Conservation (phyloP, 306 rosid species). For the Sphenostylis stenocarpa region DNA sequence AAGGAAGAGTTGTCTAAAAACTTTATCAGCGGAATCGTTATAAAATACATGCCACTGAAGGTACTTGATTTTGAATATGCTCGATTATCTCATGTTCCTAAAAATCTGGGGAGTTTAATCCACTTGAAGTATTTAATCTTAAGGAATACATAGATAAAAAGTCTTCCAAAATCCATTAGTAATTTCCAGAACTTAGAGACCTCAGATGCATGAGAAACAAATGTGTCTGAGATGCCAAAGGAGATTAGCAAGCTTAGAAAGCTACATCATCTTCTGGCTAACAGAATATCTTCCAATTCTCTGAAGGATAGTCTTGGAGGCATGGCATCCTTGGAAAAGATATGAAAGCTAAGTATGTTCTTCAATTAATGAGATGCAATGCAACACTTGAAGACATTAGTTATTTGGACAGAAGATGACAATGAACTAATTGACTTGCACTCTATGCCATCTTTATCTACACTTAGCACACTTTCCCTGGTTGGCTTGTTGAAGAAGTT, state of each 20-base stretch:
- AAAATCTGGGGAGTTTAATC: neutral
- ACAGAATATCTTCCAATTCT: fast-evolving
- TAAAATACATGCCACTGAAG: neutral
- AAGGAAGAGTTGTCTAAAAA: neutral
- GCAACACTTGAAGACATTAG: neutral
- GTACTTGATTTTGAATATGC: neutral
- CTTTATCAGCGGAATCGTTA: neutral
- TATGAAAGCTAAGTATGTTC: no score
- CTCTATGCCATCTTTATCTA: neutral
- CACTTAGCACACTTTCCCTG: neutral
- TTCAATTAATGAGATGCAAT: neutral
- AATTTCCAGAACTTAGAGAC: neutral
- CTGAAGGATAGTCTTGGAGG: neutral
- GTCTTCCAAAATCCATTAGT: neutral
- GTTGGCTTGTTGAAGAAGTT: neutral
- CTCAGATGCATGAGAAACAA: neutral
- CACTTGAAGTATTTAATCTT: neutral
- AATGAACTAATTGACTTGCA: slow-evolving; percentile 5
- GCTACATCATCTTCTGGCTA: neutral
- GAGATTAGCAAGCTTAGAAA: slow-evolving; percentile 9
- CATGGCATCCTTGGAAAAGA: neutral
- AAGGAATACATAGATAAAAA: neutral
- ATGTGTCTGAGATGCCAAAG: neutral
- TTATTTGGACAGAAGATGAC: neutral
- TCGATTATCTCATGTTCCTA: fast-evolving